Percentiles rank a stretch among this genome's conserved stretches.
Conservation (phyloP, 805 yeast genomes). For the Metschnikowia rubicola region DNA sequence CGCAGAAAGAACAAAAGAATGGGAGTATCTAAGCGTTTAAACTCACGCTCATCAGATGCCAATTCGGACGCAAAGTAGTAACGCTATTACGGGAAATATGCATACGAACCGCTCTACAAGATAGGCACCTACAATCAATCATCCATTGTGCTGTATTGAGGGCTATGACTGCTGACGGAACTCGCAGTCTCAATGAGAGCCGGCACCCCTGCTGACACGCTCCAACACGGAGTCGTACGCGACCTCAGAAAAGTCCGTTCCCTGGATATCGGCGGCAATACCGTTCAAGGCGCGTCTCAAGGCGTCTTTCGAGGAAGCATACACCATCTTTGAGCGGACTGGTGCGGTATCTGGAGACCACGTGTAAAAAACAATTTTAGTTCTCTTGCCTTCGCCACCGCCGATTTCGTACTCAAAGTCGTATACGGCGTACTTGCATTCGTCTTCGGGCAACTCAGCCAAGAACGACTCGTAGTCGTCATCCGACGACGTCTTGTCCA, state of each 20-base stretch:
- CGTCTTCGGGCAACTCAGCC: slow-evolving; percentile 89
- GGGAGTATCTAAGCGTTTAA: no score
- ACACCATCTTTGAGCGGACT: slow-evolving; percentile 93
- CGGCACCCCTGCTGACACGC: slow-evolving; percentile 79
- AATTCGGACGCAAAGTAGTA: no score
- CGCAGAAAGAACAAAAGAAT: no score
- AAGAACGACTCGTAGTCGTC: slow-evolving; percentile 80
- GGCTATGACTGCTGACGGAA: not conserved
- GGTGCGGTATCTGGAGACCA: slow-evolving; percentile 99
- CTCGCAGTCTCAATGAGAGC: slow-evolving; percentile 30
- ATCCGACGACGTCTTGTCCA: slow-evolving; percentile 76
- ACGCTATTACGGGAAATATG: no score
- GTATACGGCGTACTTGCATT: slow-evolving; percentile 93
- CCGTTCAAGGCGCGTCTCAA: slow-evolving; percentile 97
- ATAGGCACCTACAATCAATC: not conserved
- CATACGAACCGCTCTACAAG: no score
- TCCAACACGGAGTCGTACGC: slow-evolving; percentile 91
- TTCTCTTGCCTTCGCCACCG: slow-evolving; percentile 91
- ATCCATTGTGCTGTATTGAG: slow-evolving; percentile 2
- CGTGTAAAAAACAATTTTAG: slow-evolving; percentile 64
- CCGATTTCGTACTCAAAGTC: slow-evolving; percentile 93
- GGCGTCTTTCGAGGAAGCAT: slow-evolving; percentile 97
- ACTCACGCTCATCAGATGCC: no score
- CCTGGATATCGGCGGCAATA: slow-evolving; percentile 91
- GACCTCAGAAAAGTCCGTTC: slow-evolving; percentile 96